Evolutionary conservation across 345 rosid species (phyloP), one percentile per base, ranked within the genome.

Genomic region (Acer negundo): DNA sequence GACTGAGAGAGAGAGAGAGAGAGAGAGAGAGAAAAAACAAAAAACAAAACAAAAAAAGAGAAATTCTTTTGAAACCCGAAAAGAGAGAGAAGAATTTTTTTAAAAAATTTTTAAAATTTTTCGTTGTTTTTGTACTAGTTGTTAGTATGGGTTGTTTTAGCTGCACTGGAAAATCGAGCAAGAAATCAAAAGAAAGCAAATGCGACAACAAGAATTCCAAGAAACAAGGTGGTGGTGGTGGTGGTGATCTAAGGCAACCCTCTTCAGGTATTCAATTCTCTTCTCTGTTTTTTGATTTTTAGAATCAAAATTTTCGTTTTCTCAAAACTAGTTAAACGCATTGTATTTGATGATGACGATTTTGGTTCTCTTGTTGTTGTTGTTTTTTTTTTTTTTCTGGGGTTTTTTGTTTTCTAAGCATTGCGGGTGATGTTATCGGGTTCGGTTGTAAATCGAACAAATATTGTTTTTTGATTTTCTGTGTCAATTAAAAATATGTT

Each of bases 61-160:
- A 72, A 79, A 70, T 12, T 42, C 15, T 49, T 7, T n/a, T 2
- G 23, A 61, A 71, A 42, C 56, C 51, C 62, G 62, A n/a, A 47
- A 62, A 69, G 22, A 23, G 46, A 49, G 46, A 67, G 65, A 24
- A 23, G 22, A 6, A 20, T 44, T 62, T 62, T 68, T 15, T 17
- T 13, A 28, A 28, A 28, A 2, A 28, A 1, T 1, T 1, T 28
- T 28, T 28, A 0, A 31, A 35, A 6, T 2, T 53, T 6, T 58
- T 58, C n/a, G n/a, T 59, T 8, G 38, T 35, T 7, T 59, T n/a
- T n/a, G 63, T 12, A 58, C 12, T 59, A 4, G 11, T 68, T 78
- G 11, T 64, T 78, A 82, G 73, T 40, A 91, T 93, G 98, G 93
- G 90, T 62, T 93, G 96, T 80, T 90, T 91, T 79, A 46, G 90